Base-by-base conservation (phyloP, 2,329 filamentous ascomycete species). In the Acrodontium crateriforme region DNA sequence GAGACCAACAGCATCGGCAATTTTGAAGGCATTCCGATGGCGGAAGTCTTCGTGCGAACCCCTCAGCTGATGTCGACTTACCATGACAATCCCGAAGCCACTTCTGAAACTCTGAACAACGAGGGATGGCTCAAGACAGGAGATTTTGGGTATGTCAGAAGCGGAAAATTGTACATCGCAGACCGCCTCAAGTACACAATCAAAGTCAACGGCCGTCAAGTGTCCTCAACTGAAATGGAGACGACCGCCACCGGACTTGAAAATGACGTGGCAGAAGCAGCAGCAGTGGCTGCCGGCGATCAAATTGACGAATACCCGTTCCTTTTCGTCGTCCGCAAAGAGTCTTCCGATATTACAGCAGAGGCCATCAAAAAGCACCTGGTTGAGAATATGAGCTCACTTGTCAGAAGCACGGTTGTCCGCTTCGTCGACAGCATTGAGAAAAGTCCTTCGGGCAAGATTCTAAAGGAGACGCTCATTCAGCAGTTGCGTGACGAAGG, bases 91-190 rank as follows among this genome's bases (percentile, higher is more conserved):
- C 24, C 39, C 8, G 21, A 46, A 21, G 29, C 39, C 9, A 45
- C 46, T 8, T 23, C 21, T 10, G 29, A 38, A 7, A 31, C 37
- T 13, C 42, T 50, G 5, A 25, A 31, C 17, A 18, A 25, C 4
- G 37, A 84, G 40, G 74, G 71, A 2, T 95, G 87, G 84, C 95
- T 98, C 65, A 87, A 81, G 57, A 98, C 89, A 0, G 89, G 89
- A 9, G 65, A 70, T 36, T 23, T 57, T n/a, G 47, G 47, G 4
- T 46, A 45, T 30, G 32, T 50, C 25, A 14, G 30, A 9, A 36
- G 45, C 22, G 43, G 44, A 12, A 47, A 46, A 25, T 37, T 53
- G 25, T 52, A 46, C 28, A 31, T 54, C 12, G 37, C 50, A 26
- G 48, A 51, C 27, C 46, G 51, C 15, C 38, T 39, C 18, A 54